These are phyloP conservation scores for Rhipidocladum racemiflorum DNA, from an alignment of 176 grass and related monocot genomes.

Conservation along the genomic window DNA sequence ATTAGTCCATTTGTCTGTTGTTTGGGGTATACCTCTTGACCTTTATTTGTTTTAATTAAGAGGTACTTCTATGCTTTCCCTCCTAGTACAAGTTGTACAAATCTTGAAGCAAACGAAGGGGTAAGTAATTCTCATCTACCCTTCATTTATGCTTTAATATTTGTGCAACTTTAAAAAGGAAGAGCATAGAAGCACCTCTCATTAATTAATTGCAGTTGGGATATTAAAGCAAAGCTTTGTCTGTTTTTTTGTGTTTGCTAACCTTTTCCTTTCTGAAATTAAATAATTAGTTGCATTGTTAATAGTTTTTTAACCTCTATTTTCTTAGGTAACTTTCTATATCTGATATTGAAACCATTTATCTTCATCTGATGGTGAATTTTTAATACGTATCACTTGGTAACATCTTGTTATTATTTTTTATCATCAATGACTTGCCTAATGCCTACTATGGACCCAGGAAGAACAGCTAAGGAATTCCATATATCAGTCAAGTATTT, in stretches of 20 bases:
- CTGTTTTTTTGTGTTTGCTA: neutral
- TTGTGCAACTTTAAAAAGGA: too few relatives aligned
- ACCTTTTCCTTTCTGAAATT: constrained; percentile 16
- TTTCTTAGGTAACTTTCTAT: constrained; percentile 17
- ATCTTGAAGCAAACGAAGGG: too few relatives aligned
- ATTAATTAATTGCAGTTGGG: constrained; percentile 15
- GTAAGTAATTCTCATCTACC: too few relatives aligned
- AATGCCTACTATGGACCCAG: neutral
- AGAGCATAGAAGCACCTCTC: too few relatives aligned
- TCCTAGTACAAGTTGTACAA: too few relatives aligned
- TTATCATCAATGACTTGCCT: neutral
- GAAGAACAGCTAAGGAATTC: neutral
- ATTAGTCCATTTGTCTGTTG: constrained; percentile 22
- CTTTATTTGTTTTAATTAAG: constrained; percentile 29
- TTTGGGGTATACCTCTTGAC: constrained; percentile 26
- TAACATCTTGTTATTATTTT: neutral
- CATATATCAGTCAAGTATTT: neutral
- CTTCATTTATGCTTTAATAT: too few relatives aligned
- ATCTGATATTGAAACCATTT: constrained; percentile 11
- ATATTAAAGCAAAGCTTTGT: constrained; percentile 18
- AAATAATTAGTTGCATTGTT: constrained; percentile 1
- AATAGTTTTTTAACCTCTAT: neutral
- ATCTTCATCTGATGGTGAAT: neutral
- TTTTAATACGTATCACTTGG: neutral
- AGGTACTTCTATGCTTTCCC: too few relatives aligned